Evolutionary conservation across 2,329 filamentous ascomycete genomes (phyloP).

Genomic region (Diaporthe destruens): DNA sequence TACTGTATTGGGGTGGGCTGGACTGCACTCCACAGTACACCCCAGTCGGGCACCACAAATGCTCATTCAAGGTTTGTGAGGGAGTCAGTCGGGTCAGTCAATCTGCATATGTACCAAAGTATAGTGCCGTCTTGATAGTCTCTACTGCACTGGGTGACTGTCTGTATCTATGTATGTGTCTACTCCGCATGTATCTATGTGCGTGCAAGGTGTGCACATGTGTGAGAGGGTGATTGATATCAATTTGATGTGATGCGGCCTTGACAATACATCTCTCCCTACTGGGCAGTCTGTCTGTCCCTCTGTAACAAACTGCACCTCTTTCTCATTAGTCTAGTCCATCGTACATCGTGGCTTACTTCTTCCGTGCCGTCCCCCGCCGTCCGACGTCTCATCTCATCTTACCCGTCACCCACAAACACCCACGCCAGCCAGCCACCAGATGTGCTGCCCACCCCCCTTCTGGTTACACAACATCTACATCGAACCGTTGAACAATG

Average conservation of each 20-base stretch:
- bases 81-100: too few species aligned
- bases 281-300: too few species aligned
- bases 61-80: background rate
- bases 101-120: too few species aligned
- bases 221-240: background rate
- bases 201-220: background rate
- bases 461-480: slow-evolving; percentile 14
- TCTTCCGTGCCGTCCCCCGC: background rate
- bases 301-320: background rate
- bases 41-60: background rate
- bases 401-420: background rate
- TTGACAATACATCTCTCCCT: background rate
- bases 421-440: slow-evolving; percentile 1
- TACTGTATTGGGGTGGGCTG: background rate
- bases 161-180: too few species aligned
- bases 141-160: too few species aligned
- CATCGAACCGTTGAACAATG: background rate
- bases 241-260: background rate
- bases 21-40: background rate
- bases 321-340: background rate
- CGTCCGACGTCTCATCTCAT: background rate
- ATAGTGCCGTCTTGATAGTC: background rate
- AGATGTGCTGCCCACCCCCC: background rate
- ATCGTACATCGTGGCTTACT: background rate
- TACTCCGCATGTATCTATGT: background rate